phyloP scores from a whole-genome alignment of 306 rosid species.

The Glycine latifolia region DNA sequence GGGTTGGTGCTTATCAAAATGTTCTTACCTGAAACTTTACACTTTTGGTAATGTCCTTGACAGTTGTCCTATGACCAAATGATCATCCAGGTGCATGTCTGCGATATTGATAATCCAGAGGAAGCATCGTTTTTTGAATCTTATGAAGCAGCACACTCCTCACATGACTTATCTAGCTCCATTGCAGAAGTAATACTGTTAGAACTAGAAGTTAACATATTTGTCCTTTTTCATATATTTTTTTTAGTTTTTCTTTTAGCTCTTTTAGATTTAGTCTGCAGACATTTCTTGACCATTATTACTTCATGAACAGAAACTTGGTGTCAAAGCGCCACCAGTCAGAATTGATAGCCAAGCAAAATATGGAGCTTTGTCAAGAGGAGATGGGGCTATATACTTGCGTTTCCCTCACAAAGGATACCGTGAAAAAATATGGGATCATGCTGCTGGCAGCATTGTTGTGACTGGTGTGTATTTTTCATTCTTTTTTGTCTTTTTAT shows the following conservation, averaged over 20 bases:
- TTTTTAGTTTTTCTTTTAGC: background rate
- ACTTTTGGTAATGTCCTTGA: conserved; percentile 41
- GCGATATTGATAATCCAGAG: conserved; percentile 76
- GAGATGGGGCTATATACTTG: conserved; percentile 94
- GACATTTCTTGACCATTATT: conserved; percentile 17
- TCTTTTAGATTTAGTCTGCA: conserved; percentile 26
- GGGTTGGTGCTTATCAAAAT: conserved; percentile 55
- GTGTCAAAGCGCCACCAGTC: conserved; percentile 92
- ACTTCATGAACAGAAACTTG: conserved; percentile 80
- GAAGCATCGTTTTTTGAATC: conserved; percentile 95
- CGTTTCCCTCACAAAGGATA: conserved; percentile 92
- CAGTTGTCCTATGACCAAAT: conserved; percentile 26
- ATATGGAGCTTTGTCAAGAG: conserved; percentile 94
- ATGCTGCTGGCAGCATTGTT: conserved; percentile 95
- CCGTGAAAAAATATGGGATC: conserved; percentile 98
- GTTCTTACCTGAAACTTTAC: background rate
- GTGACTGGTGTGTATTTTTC: conserved; percentile 68
- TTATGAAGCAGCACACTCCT: conserved; percentile 91
- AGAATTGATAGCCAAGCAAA: conserved; percentile 98
- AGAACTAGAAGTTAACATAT: background rate
- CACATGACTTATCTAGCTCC: conserved; percentile 79
- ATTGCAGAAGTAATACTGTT: conserved; percentile 70
- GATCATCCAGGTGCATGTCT: conserved; percentile 74
- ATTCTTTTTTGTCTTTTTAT: background rate
- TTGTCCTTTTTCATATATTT: background rate